These are phyloP conservation scores for Kuraishia borneana DNA, from an alignment of 805 yeast species.

Conservation along the genomic window DNA sequence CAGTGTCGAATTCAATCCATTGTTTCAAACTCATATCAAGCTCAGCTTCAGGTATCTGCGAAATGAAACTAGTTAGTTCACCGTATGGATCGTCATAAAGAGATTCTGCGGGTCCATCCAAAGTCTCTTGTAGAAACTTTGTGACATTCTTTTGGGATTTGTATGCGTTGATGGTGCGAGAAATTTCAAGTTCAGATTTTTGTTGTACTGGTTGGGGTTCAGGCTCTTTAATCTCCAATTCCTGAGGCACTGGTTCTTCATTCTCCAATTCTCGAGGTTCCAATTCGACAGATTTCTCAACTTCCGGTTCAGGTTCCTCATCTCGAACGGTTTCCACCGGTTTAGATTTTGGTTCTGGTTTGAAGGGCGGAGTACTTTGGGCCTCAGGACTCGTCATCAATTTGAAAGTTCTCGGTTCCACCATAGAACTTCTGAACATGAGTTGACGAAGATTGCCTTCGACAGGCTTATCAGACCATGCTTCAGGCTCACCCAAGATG, in stretches of 20 bases:
- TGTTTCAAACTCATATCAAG: conserved; percentile 57
- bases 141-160: conserved; percentile 21
- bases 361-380: conserved; percentile 2
- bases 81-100: conserved; percentile 58
- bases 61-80: conserved; percentile 47
- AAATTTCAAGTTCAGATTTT: background rate
- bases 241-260: background rate
- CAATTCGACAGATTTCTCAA: background rate
- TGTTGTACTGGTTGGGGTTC: background rate
- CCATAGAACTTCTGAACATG: background rate
- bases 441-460: no score
- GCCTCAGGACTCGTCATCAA: conserved; percentile 1
- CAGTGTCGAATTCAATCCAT: conserved; percentile 53
- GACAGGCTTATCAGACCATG: no score
- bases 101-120: conserved; percentile 8
- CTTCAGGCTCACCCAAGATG: no score
- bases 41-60: conserved; percentile 61
- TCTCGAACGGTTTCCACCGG: no score
- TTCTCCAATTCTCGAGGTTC: background rate
- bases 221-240: background rate
- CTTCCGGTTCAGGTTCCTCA: no score
- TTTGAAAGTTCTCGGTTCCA: background rate
- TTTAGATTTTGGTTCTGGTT: no score
- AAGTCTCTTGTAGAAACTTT: conserved; percentile 19
- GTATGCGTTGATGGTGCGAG: background rate